phyloP scores from a whole-genome alignment of 1,139 yeast genomes.

The Saccharomyces pastorianus region DNA sequence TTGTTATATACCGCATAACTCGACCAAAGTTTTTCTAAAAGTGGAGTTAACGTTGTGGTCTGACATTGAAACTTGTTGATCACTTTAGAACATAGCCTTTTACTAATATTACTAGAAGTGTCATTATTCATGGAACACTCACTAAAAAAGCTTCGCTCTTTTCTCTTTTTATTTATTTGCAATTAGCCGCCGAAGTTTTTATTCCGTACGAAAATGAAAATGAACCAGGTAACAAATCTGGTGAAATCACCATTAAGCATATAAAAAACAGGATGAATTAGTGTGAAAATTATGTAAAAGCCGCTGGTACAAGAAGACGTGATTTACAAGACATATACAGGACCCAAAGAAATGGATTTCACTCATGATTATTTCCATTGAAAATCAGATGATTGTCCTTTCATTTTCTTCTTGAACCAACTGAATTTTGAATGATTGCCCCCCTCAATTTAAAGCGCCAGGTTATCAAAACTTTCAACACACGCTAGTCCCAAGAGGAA shows the following conservation, averaged over 20 bases:
- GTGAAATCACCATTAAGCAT: background rate
- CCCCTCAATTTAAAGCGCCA: too few relatives aligned
- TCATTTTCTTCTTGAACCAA: too few relatives aligned
- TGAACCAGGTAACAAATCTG: too few relatives aligned
- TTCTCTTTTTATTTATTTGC: background rate
- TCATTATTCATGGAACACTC: background rate
- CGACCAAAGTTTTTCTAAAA: constrained; percentile 11
- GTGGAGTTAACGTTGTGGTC: constrained; percentile 10
- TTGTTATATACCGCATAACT: constrained; percentile 15
- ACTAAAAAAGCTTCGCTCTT: background rate
- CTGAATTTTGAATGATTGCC: background rate
- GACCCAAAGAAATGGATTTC: background rate
- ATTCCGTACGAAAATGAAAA: background rate
- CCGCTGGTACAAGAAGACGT: background rate
- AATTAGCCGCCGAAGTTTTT: background rate
- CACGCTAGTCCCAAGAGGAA: too few relatives aligned
- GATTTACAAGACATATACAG: background rate
- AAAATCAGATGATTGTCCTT: background rate
- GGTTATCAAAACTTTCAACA: background rate
- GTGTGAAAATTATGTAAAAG: background rate
- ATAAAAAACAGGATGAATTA: background rate
- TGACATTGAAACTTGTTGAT: background rate
- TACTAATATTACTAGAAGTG: background rate
- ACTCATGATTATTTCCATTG: background rate
- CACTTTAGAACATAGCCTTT: background rate